Conservation (phyloP, 441 rosid genomes). For the Syzygium syzygioides region DNA sequence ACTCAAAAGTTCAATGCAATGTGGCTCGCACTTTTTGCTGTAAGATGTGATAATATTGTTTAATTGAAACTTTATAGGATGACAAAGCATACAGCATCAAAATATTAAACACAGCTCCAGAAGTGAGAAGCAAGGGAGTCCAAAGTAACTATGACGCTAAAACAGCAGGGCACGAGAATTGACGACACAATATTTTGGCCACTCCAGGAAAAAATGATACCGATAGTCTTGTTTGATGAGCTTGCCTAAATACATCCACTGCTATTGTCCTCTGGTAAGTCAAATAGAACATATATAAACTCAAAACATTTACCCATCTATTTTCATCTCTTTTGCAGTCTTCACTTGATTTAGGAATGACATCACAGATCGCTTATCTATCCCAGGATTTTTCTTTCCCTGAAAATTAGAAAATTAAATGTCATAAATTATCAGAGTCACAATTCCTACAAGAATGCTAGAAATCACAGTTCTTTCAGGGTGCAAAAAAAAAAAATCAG, state of each 20-base stretch:
- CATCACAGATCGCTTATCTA: conserved; percentile 24
- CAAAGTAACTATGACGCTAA: neutral
- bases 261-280: neutral
- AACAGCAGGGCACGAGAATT: neutral
- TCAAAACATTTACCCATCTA: conserved; percentile 25
- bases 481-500: neutral
- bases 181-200: neutral
- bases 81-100: neutral
- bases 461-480: neutral
- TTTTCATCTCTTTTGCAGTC: conserved; percentile 37
- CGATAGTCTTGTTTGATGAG: neutral
- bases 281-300: neutral
- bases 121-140: neutral
- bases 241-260: neutral
- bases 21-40: neutral
- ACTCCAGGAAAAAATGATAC: neutral
- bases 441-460: neutral
- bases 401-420: conserved; percentile 8
- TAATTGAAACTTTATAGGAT: neutral
- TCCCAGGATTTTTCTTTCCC: conserved; percentile 50
- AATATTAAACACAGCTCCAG: neutral
- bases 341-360: conserved; percentile 34
- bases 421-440: neutral
- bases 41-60: neutral
- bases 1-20: neutral